These are phyloP conservation scores for Polysphondylium violaceum DNA, from an alignment of 78 protist species.

Conservation along the genomic window DNA sequence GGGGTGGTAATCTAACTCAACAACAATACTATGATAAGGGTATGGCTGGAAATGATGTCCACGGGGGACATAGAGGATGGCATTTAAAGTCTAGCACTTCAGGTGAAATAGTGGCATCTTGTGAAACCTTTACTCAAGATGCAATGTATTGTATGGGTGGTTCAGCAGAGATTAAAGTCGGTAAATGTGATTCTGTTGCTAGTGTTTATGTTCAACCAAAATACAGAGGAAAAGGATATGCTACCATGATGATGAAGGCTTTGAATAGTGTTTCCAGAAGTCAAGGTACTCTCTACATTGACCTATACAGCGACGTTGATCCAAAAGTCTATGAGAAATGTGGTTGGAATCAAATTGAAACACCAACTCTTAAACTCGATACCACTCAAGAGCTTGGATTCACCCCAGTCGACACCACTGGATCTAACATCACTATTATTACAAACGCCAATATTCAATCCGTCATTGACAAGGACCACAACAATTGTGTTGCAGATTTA, in stretches of 20 bases:
- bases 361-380: not conserved
- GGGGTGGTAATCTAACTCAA: constrained; percentile 31
- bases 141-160: constrained; percentile 25
- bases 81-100: not conserved
- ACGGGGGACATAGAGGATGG: constrained; percentile 42
- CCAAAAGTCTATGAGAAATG: constrained; percentile 64
- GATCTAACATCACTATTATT: not conserved
- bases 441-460: not conserved
- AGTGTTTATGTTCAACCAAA: constrained; percentile 38
- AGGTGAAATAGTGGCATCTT: constrained; percentile 15
- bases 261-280: not conserved
- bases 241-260: constrained; percentile 18
- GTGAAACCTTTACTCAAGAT: constrained; percentile 47
- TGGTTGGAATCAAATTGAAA: constrained; percentile 46
- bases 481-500: not conserved
- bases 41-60: constrained; percentile 19
- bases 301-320: constrained; percentile 52
- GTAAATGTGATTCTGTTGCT: constrained; percentile 48
- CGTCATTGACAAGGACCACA: not conserved
- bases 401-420: not conserved
- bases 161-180: not conserved
- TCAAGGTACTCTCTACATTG: constrained; percentile 23
- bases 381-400: no score
- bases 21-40: constrained; percentile 48
- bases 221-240: constrained; percentile 43